These are phyloP conservation scores for Bimuria novae-zelandiae DNA, from an alignment of 2,329 filamentous ascomycete genomes.

Conservation along the genomic window DNA sequence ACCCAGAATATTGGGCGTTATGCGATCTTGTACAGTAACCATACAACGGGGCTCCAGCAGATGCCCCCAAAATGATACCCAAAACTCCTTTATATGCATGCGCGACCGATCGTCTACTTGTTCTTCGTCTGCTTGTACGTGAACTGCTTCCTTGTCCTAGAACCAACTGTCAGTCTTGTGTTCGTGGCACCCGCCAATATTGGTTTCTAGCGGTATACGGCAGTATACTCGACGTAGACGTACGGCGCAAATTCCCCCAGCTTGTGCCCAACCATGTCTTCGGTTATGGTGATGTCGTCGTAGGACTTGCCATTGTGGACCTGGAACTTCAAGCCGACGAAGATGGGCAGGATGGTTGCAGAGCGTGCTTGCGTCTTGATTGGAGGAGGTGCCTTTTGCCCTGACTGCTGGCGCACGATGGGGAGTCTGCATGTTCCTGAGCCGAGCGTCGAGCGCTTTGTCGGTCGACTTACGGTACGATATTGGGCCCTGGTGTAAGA, in stretches of 20 bases:
- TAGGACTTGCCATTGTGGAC: slow-evolving; percentile 92
- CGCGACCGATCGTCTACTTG: slow-evolving; percentile 52
- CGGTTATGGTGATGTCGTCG: slow-evolving; percentile 79
- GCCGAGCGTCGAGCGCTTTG: slow-evolving; percentile 16
- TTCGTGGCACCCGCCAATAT: too few species aligned
- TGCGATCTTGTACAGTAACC: slow-evolving; percentile 40
- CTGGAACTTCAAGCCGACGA: slow-evolving; percentile 86
- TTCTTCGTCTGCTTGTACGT: slow-evolving; percentile 74
- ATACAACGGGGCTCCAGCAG: slow-evolving; percentile 31
- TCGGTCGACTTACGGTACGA: slow-evolving; percentile 65
- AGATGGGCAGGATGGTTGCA: slow-evolving; percentile 89
- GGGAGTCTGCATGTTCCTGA: slow-evolving; percentile 57
- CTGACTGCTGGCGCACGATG: slow-evolving; percentile 64
- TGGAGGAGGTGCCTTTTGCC: slow-evolving; percentile 69
- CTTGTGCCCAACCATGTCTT: slow-evolving; percentile 96
- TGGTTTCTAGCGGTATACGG: neutral
- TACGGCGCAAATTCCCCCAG: slow-evolving; percentile 90
- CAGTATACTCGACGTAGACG: slow-evolving; percentile 38
- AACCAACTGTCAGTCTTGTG: slow-evolving; percentile 15
- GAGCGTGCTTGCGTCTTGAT: slow-evolving; percentile 86
- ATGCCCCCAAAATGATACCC: slow-evolving; percentile 43
- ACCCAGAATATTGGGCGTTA: slow-evolving; percentile 18
- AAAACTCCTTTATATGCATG: slow-evolving; percentile 39
- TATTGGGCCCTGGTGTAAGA: slow-evolving; percentile 63
- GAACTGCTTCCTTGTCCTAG: slow-evolving; percentile 70